Evolutionary conservation across 208 protist species (phyloP).

Genomic region (Lotmaria passim): DNA sequence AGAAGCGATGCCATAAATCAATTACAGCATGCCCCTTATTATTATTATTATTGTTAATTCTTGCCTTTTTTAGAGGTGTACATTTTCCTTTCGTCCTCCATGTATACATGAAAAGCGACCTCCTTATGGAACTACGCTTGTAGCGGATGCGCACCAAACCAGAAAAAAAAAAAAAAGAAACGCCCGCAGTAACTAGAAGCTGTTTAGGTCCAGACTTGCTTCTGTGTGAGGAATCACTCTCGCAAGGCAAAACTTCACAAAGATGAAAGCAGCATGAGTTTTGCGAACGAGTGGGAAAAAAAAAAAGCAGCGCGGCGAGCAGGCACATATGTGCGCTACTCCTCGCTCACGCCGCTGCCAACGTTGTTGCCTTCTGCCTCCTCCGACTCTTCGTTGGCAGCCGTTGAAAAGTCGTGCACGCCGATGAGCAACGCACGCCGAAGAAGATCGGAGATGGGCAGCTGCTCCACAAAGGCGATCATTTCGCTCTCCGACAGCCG

Average conservation of each 20-base stretch:
- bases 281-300: not conserved
- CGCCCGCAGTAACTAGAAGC: no score
- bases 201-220: no score
- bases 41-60: no score
- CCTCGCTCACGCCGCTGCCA: not conserved
- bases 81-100: no score
- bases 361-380: not conserved
- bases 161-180: not conserved
- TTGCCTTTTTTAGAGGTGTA: no score
- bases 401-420: slow-evolving; percentile 1
- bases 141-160: not conserved
- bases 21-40: no score
- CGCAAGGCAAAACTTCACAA: not conserved
- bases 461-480: slow-evolving; percentile 19
- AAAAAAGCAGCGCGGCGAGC: not conserved
- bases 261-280: not conserved
- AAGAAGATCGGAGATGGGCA: slow-evolving; percentile 32
- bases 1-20: no score
- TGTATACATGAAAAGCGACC: no score
- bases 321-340: not conserved
- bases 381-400: not conserved
- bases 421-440: slow-evolving; percentile 32
- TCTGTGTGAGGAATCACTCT: no score
- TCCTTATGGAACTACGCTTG: no score
- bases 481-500: slow-evolving; percentile 26